These are phyloP conservation scores for Fusarium sp. DNA, from an alignment of 2,329 filamentous ascomycete genomes.

Conservation along the genomic window DNA sequence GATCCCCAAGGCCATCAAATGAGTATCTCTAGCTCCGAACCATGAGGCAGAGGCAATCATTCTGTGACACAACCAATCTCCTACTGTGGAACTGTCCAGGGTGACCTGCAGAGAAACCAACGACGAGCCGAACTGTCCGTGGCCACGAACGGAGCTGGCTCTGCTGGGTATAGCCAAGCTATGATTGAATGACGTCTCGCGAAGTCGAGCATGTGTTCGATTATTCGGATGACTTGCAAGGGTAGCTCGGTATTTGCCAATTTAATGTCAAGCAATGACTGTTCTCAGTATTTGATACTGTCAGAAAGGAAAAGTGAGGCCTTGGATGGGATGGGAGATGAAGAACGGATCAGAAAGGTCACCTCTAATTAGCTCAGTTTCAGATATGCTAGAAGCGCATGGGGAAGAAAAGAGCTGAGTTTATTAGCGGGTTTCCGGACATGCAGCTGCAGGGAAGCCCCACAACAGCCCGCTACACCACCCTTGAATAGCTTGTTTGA, in stretches of 20 bases:
- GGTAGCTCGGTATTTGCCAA: not conserved
- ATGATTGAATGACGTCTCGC: not conserved
- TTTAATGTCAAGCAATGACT: not conserved
- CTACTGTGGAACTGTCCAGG: constrained; percentile 22
- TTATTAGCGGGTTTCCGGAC: constrained; percentile 9
- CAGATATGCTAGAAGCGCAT: constrained; percentile 32
- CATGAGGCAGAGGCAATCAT: constrained; percentile 24
- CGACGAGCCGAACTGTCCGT: constrained; percentile 3
- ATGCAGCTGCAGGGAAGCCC: constrained; percentile 7
- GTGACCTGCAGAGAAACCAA: not conserved
- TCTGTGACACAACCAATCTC: constrained; percentile 37
- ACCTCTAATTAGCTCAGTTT: constrained; percentile 40
- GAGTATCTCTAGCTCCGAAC: not conserved
- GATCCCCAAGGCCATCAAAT: not conserved
- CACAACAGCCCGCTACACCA: constrained; percentile 22
- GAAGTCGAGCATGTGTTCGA: not conserved
- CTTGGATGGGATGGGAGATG: constrained; percentile 39
- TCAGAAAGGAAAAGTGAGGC: not conserved
- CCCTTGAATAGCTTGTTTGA: constrained; percentile 40
- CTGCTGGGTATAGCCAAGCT: not conserved
- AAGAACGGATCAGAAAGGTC: constrained; percentile 27
- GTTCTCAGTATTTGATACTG: not conserved
- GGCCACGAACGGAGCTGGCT: not conserved
- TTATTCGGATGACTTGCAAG: not conserved
- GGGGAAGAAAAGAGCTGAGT: constrained; percentile 11